phyloP scores from a whole-genome alignment of 192 early-diverging fungal species.

The Backusella luteola region DNA sequence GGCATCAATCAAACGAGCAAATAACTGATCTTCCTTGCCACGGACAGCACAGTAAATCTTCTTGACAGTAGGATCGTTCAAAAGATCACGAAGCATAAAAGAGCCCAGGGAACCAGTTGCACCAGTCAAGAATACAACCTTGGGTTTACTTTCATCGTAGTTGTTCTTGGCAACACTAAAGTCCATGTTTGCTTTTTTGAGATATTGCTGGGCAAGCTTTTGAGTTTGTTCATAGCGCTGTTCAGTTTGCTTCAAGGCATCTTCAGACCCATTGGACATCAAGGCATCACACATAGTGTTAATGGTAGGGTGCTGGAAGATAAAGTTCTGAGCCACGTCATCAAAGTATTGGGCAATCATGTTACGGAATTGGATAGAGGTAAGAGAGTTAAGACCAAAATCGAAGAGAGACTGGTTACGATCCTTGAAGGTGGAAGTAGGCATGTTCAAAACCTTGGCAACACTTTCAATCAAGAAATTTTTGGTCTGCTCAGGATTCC shows the following conservation, averaged over 20 bases:
- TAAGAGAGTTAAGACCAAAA: constrained; percentile 28
- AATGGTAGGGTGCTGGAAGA: constrained; percentile 28
- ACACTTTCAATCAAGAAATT: constrained; percentile 8
- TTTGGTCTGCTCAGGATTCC: not conserved
- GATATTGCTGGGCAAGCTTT: constrained; percentile 12
- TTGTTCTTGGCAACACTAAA: constrained; percentile 8
- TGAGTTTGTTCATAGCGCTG: constrained; percentile 12
- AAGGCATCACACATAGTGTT: constrained; percentile 8
- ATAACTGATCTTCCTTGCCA: constrained; percentile 12
- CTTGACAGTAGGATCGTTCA: constrained; percentile 17
- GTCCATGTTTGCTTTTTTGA: constrained; percentile 10
- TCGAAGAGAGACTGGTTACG: constrained; percentile 25
- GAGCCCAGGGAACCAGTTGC: constrained; percentile 37
- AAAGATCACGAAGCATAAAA: constrained; percentile 23
- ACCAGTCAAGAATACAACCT: constrained; percentile 34
- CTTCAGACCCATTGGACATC: not conserved
- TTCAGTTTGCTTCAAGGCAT: not conserved
- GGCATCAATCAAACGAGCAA: constrained; percentile 10
- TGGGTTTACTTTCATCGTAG: not conserved
- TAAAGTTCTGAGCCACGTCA: constrained; percentile 25
- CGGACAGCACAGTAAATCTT: constrained; percentile 34
- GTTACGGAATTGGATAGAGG: constrained; percentile 25
- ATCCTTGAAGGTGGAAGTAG: constrained; percentile 6
- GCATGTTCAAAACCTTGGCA: constrained; percentile 12
- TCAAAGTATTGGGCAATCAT: constrained; percentile 4